These are phyloP conservation scores for Globisporangium okanoganense DNA, from an alignment of 352 stramenopile species.

Conservation along the genomic window DNA sequence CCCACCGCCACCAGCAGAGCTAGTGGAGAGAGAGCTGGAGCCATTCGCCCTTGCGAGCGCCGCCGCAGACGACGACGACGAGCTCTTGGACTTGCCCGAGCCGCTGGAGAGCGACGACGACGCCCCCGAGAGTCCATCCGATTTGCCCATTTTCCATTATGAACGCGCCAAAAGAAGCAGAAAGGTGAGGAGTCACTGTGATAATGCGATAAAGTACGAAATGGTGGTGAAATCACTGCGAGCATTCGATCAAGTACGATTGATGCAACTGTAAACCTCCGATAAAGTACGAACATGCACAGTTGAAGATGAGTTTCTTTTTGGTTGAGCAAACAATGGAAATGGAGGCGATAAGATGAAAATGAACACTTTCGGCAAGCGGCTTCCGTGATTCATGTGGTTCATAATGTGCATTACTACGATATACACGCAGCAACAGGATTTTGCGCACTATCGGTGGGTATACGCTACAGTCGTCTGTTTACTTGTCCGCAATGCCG, in stretches of 20 bases:
- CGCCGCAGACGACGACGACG: not conserved
- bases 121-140: not conserved
- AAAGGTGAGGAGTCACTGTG: not conserved
- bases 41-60: conserved; percentile 13
- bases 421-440: not conserved
- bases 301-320: not conserved
- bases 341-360: not conserved
- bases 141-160: conserved; percentile 10
- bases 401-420: not conserved
- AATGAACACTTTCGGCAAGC: not conserved
- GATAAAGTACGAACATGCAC: not conserved
- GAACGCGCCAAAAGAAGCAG: not conserved
- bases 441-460: not conserved
- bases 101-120: not conserved
- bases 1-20: not conserved
- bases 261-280: no score
- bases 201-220: not conserved
- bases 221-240: not conserved
- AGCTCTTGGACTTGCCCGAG: conserved; percentile 13
- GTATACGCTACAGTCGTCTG: not conserved
- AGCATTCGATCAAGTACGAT: not conserved
- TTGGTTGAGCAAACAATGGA: not conserved
- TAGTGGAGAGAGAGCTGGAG: not conserved
- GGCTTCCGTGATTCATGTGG: not conserved
- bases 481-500: conserved; percentile 36